Evolutionary conservation across 768 basidiomycete genomes (phyloP), one percentile per base, ranked within the genome.

Genomic region (Suillus placidus): DNA sequence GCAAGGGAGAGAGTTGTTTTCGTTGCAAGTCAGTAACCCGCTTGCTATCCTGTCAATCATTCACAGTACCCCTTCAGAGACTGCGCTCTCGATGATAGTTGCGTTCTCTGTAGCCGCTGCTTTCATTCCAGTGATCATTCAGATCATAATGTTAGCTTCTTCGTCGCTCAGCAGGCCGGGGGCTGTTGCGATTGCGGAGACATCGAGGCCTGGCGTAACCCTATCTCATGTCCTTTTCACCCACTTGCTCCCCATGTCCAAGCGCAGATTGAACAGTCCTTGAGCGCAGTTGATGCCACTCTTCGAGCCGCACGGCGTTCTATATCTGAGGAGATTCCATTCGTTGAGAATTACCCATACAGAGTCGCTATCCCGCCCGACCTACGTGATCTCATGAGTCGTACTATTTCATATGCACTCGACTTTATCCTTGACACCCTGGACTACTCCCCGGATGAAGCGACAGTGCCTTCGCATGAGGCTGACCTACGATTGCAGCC

Each of bases 101-200:
- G 92, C 71, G 94, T 97, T 13, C 81, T 99, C 34, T 99, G 97
- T 74, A 83, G 92, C 1, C 84, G 85, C 57, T 99, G 97, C 77
- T 99, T 96, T 79, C 90, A 93, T 70, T 86, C 91, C 1, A 91
- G 92, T n/a, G 84, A 91, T 64, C 97, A 99, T 74, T 79, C 81
- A 26, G 88, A 88, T 54, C 97, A 99, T 80, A 97, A 94, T 69
- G 88, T 98, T 70, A 91, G 91, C 66, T 96, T 99, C 80, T 94
- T 93, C 77, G 91, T 97, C 69, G 90, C 92, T 9, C 93, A 93
- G 65, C 95, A 97, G 70, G 90, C 92, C 0, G 92, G 95, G 8
- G 93, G 95, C 6, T 95, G 93, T 70, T 99, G 97, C 73, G 95
- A 98, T 77, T 98, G 97, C 71, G 95, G 95, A 18, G 96, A 98